Evolutionary conservation across 257 asterid species (phyloP).

Genomic region (Gentiana straminea): DNA sequence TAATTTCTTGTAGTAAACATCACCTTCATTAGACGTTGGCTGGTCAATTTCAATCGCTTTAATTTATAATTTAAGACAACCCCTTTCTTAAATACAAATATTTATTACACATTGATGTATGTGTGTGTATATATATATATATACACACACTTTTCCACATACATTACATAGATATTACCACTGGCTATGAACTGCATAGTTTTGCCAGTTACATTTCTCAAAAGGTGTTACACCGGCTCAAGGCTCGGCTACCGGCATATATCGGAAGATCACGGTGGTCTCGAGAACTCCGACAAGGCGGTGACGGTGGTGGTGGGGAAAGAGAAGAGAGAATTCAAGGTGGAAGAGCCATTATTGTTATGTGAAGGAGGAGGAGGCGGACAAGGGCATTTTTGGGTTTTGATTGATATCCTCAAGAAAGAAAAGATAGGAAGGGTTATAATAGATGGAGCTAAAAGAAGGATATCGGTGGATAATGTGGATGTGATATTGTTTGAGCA

Average conservation of each 20-base stretch:
- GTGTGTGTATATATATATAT: too few relatives aligned
- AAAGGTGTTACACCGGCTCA: constrained; percentile 15
- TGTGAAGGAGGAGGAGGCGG: constrained; percentile 8
- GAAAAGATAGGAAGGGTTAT: constrained; percentile 13
- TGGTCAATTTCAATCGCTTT: background rate
- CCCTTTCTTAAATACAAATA: background rate
- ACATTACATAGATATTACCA: background rate
- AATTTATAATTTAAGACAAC: background rate
- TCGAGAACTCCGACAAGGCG: background rate
- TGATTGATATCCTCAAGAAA: constrained; percentile 24
- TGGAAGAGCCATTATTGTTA: constrained; percentile 28
- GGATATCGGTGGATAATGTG: constrained; percentile 23
- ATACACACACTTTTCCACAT: too few relatives aligned
- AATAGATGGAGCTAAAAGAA: constrained; percentile 12
- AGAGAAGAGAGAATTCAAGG: constrained; percentile 26
- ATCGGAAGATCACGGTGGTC: constrained; percentile 2
- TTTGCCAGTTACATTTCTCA: constrained; percentile 22
- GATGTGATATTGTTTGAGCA: constrained; percentile 41
- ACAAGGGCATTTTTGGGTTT: constrained; percentile 14
- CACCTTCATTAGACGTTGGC: constrained; percentile 7
- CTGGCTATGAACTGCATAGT: constrained; percentile 26
- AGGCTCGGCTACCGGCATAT: constrained; percentile 24
- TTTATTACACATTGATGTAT: background rate
- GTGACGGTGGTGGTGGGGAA: constrained; percentile 30
- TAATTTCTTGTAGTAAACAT: background rate